phyloP scores from a whole-genome alignment of 495 filamentous ascomycete species.

The Podospora appendiculata region DNA sequence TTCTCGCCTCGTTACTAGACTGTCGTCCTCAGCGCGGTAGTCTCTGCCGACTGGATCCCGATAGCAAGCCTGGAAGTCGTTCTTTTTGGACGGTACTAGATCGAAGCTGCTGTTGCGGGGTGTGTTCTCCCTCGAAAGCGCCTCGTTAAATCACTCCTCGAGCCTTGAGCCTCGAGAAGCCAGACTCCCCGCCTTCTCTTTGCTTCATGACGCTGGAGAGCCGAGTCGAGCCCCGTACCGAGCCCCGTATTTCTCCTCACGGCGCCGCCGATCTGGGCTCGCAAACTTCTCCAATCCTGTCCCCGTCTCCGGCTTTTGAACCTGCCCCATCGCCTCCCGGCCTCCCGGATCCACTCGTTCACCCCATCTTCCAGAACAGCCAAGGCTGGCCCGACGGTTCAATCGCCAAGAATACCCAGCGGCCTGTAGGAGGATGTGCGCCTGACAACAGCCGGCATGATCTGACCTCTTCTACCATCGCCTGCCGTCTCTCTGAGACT shows the following conservation, averaged over 20 bases:
- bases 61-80: neutral
- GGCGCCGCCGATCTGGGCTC: constrained; percentile 4
- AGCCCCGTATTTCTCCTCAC: constrained; percentile 7
- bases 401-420: neutral
- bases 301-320: constrained; percentile 2
- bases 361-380: constrained; percentile 2
- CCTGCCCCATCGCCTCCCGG: constrained; percentile 5
- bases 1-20: constrained; percentile 1
- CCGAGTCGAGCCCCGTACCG: constrained; percentile 5
- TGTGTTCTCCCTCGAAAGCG: neutral
- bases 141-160: neutral
- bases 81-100: neutral
- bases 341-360: constrained; percentile 6
- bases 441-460: constrained; percentile 17
- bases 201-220: constrained; percentile 16
- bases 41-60: constrained; percentile 1
- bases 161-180: neutral
- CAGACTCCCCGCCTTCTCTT: neutral
- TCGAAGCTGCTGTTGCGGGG: neutral
- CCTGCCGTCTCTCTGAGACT: constrained; percentile 1
- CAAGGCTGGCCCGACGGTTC: neutral
- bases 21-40: neutral
- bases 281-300: constrained; percentile 1
- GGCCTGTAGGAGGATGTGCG: constrained; percentile 2
- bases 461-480: constrained; percentile 7